Base-by-base conservation (phyloP, 257 asterid species). In the Ajuga chamaepitys region DNA sequence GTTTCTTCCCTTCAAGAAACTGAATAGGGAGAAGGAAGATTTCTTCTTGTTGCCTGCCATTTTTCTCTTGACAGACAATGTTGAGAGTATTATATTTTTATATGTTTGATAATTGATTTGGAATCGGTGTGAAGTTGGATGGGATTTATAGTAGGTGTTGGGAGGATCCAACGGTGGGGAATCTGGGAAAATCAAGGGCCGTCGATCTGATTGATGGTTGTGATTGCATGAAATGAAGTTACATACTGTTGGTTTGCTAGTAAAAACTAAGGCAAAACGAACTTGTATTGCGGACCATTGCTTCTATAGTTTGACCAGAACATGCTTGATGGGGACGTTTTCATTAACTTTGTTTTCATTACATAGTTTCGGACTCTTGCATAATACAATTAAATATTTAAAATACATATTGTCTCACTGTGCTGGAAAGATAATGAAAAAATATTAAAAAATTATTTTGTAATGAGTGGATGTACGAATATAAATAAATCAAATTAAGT, bases 121-220 rank as follows among this genome's bases (percentile, higher is more conserved):
- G 13, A 28, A 16, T 7, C n/a, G 40, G 22, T 53, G 16, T 53
- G 81, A 34, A 51, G 73, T 26, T 53, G 4, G 40, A 54, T 50
- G 60, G 82, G 6, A 78, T 86, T 81, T 86, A 85, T 86, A 68
- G 69, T 44, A 3, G 75, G 47, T 8, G 74, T 48, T 52, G 74
- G 7, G 55, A 25, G 46, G 54, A 69, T 76, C 72, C 74, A 51
- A 81, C 65, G 86, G 83, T 61, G 74, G 80, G 77, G 77, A 75
- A 62, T 79, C 74, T 59, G 14, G 12, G 41, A 66, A 32, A 34
- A 6, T 61, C 18, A 14, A 41, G 81, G 51, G 37, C 74, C 86
- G 59, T 75, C 66, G 78, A 69, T 74, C 62, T 67, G 72, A 78
- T 82, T 65, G 86, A 83, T 78, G 96, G 91, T 62, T 68, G 56